Evolutionary conservation across 2,329 filamentous ascomycete genomes (phyloP).

Genomic region (Penicillium sp.): DNA sequence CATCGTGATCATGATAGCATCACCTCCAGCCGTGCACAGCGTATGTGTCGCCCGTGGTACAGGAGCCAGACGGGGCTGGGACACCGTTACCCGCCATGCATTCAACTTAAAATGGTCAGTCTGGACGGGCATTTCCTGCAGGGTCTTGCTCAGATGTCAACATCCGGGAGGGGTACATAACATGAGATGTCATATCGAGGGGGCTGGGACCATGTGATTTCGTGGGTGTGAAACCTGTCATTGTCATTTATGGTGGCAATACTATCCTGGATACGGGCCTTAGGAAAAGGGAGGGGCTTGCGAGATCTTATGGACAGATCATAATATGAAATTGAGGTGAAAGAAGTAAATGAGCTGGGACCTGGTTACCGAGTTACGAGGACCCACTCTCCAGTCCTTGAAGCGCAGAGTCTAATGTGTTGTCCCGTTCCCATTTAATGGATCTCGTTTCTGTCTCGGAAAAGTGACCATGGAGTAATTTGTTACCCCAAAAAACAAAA

Average conservation of each 20-base stretch:
- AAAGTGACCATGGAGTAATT: neutral
- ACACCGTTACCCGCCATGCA: neutral
- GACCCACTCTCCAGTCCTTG: neutral
- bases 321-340: neutral
- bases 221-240: neutral
- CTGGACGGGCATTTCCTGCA: conserved; percentile 3
- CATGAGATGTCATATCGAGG: neutral
- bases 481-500: neutral
- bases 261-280: neutral
- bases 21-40: neutral
- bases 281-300: neutral
- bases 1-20: neutral
- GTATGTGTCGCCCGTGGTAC: conserved; percentile 8
- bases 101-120: conserved; percentile 5
- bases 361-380: neutral
- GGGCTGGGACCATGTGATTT: neutral
- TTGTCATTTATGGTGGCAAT: neutral
- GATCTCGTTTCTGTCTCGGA: neutral
- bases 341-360: neutral
- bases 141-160: conserved; percentile 1
- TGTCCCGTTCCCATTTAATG: neutral
- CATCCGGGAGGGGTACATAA: neutral
- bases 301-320: neutral
- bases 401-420: neutral
- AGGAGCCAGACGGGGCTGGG: neutral